A percentile compares a stretch with the other conserved stretches of the same genome.
Evolutionary conservation across 805 yeast genomes (phyloP).

Genomic region (Saturnispora sanitii): DNA sequence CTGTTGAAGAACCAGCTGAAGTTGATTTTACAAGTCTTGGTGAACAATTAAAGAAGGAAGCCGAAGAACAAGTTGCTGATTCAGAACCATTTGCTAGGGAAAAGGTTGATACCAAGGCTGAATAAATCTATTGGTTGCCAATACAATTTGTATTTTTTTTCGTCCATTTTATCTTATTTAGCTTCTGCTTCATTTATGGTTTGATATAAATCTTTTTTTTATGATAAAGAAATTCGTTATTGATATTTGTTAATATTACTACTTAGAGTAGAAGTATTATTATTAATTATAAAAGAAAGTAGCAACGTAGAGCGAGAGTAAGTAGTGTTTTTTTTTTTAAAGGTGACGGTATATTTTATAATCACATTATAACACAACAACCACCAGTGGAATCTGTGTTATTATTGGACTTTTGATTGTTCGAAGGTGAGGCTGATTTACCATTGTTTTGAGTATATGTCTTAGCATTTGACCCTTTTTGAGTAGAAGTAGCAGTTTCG

Average conservation of each 20-base stretch:
- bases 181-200: too few species aligned
- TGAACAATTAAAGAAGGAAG: conserved; percentile 14
- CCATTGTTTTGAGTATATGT: neutral
- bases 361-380: conserved; percentile 27
- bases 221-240: too few species aligned
- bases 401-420: conserved; percentile 1
- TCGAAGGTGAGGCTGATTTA: neutral
- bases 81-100: conserved; percentile 11
- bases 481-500: neutral
- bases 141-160: too few species aligned
- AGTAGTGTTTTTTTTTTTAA: too few species aligned
- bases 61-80: conserved; percentile 7
- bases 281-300: neutral
- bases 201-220: too few species aligned
- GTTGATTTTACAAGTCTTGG: conserved; percentile 13
- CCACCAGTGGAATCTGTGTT: conserved; percentile 22
- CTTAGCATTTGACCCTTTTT: neutral
- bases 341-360: neutral
- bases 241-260: too few species aligned
- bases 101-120: conserved; percentile 9
- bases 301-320: neutral
- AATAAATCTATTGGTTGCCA: too few species aligned
- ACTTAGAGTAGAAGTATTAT: too few species aligned
- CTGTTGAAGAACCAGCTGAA: conserved; percentile 9
- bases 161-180: too few species aligned